Evolutionary conservation across 179 eudicot genomes (phyloP).

Genomic region (Actinidia arguta): DNA sequence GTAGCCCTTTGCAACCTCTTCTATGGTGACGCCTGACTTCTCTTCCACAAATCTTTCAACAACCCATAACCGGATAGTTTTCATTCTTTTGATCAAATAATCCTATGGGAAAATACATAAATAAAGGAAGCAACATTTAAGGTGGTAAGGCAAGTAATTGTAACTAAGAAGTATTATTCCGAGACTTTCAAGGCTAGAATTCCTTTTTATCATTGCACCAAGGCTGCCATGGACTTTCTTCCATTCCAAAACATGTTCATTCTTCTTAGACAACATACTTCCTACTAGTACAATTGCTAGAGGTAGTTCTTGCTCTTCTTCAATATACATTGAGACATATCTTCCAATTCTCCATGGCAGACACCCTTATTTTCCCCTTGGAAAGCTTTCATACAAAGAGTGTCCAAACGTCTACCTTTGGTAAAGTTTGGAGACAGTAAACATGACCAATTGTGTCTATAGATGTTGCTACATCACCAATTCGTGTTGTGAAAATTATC

Average conservation of each 20-base stretch:
- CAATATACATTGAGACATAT: slow-evolving; percentile 25
- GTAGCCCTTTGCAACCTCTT: slow-evolving; percentile 24
- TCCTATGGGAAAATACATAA: slow-evolving; percentile 42
- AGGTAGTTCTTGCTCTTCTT: slow-evolving; percentile 44
- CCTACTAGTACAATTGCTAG: slow-evolving; percentile 37
- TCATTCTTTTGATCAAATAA: slow-evolving; percentile 18
- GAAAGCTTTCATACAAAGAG: slow-evolving; percentile 20
- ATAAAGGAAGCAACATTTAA: slow-evolving; percentile 43
- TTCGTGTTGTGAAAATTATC: slow-evolving; percentile 35
- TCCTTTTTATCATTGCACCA: slow-evolving; percentile 21
- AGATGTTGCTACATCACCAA: slow-evolving; percentile 19
- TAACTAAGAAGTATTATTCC: slow-evolving; percentile 25
- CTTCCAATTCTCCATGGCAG: slow-evolving; percentile 24
- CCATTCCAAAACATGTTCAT: slow-evolving; percentile 28
- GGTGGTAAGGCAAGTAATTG: slow-evolving; percentile 30
- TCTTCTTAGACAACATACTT: slow-evolving; percentile 29
- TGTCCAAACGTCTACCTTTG: slow-evolving; percentile 4
- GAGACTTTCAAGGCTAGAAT: slow-evolving; percentile 20
- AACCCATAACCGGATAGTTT: slow-evolving; percentile 12
- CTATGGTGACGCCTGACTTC: slow-evolving; percentile 7
- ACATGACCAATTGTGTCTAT: slow-evolving; percentile 14
- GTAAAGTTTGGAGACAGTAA: slow-evolving; percentile 19
- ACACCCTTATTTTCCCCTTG: background rate
- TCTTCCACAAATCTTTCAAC: slow-evolving; percentile 19
- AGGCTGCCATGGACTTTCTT: slow-evolving; percentile 31